Percentiles rank a stretch among this genome's conserved stretches.
Evolutionary conservation across 805 yeast genomes (phyloP).

Genomic region (Starmerella potacharoeniae): DNA sequence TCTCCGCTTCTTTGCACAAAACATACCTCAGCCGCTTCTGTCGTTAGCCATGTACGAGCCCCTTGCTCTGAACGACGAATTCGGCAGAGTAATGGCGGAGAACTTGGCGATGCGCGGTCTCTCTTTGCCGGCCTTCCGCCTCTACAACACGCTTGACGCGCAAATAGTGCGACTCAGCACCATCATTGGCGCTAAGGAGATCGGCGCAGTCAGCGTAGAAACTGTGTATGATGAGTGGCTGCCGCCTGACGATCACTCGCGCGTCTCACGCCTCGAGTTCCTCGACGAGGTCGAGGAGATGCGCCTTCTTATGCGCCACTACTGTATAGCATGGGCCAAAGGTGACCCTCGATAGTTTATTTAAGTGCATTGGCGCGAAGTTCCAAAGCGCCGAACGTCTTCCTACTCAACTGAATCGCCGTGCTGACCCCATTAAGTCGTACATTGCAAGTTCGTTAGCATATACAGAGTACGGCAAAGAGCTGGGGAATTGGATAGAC

Average conservation of each 20-base stretch:
- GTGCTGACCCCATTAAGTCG: too few species aligned
- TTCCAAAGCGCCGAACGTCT: too few species aligned
- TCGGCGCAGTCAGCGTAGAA: constrained; percentile 38
- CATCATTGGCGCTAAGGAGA: constrained; percentile 23
- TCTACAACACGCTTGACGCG: constrained; percentile 37
- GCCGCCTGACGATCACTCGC: constrained; percentile 29
- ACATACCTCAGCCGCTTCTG: constrained; percentile 24
- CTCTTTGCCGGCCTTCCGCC: constrained; percentile 44
- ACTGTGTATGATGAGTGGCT: constrained; percentile 37
- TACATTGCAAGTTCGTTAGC: too few species aligned
- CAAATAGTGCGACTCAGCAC: constrained; percentile 33
- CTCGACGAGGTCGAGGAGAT: constrained; percentile 71
- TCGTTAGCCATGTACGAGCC: constrained; percentile 55
- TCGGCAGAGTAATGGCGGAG: constrained; percentile 57
- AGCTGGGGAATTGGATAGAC: too few species aligned
- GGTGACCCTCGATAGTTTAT: not conserved
- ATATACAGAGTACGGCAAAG: too few species aligned
- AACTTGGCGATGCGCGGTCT: constrained; percentile 54
- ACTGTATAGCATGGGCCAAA: constrained; percentile 32
- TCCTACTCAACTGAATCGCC: too few species aligned
- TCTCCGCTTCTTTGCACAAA: constrained; percentile 33
- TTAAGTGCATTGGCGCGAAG: not conserved
- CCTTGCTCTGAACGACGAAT: constrained; percentile 46
- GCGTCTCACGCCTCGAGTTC: constrained; percentile 48
- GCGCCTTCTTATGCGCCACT: constrained; percentile 49